Evolutionary conservation across 768 basidiomycete species (phyloP).

Genomic region (Lactifluus piperatus): DNA sequence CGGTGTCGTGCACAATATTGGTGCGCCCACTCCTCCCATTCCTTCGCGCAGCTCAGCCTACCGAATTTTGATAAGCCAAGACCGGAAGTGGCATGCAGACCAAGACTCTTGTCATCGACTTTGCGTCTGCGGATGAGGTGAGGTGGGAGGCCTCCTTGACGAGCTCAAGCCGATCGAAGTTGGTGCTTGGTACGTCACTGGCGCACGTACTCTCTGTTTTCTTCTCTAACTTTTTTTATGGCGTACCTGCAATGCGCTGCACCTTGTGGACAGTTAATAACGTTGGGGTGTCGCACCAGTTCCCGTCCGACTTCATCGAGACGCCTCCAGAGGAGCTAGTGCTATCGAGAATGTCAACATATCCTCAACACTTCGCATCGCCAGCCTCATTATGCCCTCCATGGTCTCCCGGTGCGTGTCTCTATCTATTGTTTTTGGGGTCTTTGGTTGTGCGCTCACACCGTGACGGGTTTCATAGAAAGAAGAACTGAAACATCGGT

Average conservation of each 20-base stretch:
- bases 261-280: conserved; percentile 67
- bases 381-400: conserved; percentile 67
- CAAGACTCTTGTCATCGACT: conserved; percentile 64
- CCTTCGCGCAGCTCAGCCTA: not conserved
- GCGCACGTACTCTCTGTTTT: not conserved
- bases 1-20: conserved; percentile 62
- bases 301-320: conserved; percentile 80
- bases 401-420: conserved; percentile 62
- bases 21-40: conserved; percentile 34
- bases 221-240: not conserved
- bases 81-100: conserved; percentile 39
- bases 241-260: not conserved
- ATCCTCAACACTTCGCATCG: conserved; percentile 70
- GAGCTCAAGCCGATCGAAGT: conserved; percentile 49
- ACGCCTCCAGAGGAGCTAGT: conserved; percentile 64
- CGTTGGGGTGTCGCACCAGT: conserved; percentile 83
- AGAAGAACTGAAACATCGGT: conserved; percentile 80
- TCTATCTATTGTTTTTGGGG: not conserved
- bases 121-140: conserved; percentile 45
- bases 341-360: conserved; percentile 85
- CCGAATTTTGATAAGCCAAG: conserved; percentile 22
- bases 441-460: not conserved
- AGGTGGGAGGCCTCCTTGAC: conserved; percentile 45
- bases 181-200: conserved; percentile 57
- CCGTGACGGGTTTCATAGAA: conserved; percentile 35